Evolutionary conservation across 495 filamentous ascomycete genomes (phyloP).

Genomic region (Achaetomiella virescens): DNA sequence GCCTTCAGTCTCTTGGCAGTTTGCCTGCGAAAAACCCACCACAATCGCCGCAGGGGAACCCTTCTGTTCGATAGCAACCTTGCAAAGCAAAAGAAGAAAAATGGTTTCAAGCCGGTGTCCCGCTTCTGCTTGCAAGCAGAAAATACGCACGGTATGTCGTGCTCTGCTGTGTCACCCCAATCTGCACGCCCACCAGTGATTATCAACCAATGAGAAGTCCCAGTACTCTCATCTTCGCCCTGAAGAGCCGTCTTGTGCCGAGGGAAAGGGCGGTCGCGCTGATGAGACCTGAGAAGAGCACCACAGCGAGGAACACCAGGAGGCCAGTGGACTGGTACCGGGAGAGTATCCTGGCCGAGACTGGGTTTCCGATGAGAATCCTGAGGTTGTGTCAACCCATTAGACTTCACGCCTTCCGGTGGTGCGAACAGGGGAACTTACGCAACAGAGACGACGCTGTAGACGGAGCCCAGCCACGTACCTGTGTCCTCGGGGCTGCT

Average conservation of each 20-base stretch:
- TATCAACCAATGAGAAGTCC: background rate
- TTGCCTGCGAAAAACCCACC: too few relatives aligned
- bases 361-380: slow-evolving; percentile 23
- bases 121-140: too few relatives aligned
- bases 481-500: slow-evolving; percentile 17
- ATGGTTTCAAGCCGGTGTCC: too few relatives aligned
- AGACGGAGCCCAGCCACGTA: slow-evolving; percentile 26
- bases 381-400: slow-evolving; percentile 3
- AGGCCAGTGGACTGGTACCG: slow-evolving; percentile 15
- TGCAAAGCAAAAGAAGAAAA: too few relatives aligned
- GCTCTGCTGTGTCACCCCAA: slow-evolving; percentile 9
- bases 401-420: background rate
- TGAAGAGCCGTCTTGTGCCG: slow-evolving; percentile 15
- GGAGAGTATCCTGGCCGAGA: slow-evolving; percentile 19
- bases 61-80: too few relatives aligned
- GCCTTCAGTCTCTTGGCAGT: too few relatives aligned
- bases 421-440: slow-evolving; percentile 4
- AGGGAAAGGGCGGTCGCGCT: slow-evolving; percentile 13
- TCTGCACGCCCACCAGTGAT: background rate
- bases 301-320: slow-evolving; percentile 21
- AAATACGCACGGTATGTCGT: background rate
- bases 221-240: slow-evolving; percentile 11
- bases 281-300: slow-evolving; percentile 21
- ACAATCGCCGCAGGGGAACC: too few relatives aligned
- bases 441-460: slow-evolving; percentile 25